Evolutionary conservation across 75 land plant genomes (phyloP).

Genomic region (Ceratopteris richardii): DNA sequence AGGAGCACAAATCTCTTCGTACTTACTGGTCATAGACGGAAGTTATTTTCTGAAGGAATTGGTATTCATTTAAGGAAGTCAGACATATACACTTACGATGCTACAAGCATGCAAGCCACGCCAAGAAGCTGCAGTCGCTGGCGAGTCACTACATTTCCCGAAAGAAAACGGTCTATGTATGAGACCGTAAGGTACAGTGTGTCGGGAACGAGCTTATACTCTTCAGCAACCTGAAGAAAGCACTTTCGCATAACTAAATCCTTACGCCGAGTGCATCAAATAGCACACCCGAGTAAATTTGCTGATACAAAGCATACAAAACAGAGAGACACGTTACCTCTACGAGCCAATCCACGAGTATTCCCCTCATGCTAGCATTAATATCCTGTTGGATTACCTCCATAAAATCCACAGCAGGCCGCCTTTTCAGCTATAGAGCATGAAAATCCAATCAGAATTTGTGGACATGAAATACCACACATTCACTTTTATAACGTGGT

Average conservation of each 20-base stretch:
- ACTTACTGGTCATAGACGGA: conserved; percentile 31
- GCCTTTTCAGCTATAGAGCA: conserved; percentile 32
- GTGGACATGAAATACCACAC: too few species aligned
- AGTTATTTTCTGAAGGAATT: too few species aligned
- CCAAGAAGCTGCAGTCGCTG: conserved; percentile 68
- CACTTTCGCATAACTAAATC: neutral
- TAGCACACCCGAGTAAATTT: too few species aligned
- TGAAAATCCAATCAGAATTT: too few species aligned
- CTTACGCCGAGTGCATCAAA: too few species aligned
- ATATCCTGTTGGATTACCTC: conserved; percentile 37
- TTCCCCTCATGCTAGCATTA: conserved; percentile 37
- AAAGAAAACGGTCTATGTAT: conserved; percentile 68
- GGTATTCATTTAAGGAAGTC: neutral
- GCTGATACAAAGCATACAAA: too few species aligned
- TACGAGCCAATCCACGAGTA: conserved; percentile 51
- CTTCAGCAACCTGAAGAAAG: conserved; percentile 66
- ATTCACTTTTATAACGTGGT: too few species aligned
- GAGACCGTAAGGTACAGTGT: conserved; percentile 76
- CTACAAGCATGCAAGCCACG: conserved; percentile 82
- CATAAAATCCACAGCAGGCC: conserved; percentile 35
- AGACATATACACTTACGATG: conserved; percentile 49
- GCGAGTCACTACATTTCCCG: conserved; percentile 51
- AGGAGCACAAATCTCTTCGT: conserved; percentile 69
- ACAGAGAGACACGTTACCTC: conserved; percentile 22
- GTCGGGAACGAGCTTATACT: conserved; percentile 78